A percentile compares a stretch with the other conserved stretches of the same genome.
Evolutionary conservation across 164 flowering plant species (phyloP).

Genomic region (Stephania cephalantha): DNA sequence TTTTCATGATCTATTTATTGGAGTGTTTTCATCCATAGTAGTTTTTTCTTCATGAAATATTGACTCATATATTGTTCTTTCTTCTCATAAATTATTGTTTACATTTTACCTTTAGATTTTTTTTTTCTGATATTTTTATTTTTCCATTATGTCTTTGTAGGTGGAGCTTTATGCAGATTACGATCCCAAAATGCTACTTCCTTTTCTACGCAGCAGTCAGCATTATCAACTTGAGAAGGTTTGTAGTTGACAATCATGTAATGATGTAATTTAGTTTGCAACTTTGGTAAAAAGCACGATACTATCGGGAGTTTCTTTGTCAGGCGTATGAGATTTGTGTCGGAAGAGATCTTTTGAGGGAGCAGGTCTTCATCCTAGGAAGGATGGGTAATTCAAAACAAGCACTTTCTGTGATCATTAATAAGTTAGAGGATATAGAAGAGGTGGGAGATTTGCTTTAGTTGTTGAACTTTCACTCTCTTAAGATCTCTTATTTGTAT

Average conservation of each 20-base stretch:
- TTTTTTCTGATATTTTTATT: neutral
- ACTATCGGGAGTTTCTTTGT: constrained; percentile 13
- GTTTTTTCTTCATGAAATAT: neutral
- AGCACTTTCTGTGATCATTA: constrained; percentile 84
- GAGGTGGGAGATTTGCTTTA: constrained; percentile 43
- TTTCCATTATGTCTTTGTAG: constrained; percentile 27
- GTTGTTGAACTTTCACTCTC: neutral
- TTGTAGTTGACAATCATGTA: constrained; percentile 7
- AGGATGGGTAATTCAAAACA: constrained; percentile 91
- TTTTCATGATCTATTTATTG: neutral
- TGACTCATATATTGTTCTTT: neutral
- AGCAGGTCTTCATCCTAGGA: constrained; percentile 94
- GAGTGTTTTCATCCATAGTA: neutral
- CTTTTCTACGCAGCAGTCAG: constrained; percentile 94
- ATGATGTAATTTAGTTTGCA: neutral
- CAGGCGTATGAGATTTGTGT: constrained; percentile 91
- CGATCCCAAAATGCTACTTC: constrained; percentile 82
- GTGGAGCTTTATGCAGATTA: constrained; percentile 96
- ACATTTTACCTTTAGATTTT: neutral
- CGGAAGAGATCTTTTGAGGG: constrained; percentile 61
- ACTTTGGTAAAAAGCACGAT: neutral
- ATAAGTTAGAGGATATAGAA: constrained; percentile 84
- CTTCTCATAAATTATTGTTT: neutral
- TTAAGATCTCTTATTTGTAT: too few relatives aligned
- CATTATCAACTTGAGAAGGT: constrained; percentile 96